Conservation (phyloP, 345 rosid species). For the Sonneratia alba region DNA sequence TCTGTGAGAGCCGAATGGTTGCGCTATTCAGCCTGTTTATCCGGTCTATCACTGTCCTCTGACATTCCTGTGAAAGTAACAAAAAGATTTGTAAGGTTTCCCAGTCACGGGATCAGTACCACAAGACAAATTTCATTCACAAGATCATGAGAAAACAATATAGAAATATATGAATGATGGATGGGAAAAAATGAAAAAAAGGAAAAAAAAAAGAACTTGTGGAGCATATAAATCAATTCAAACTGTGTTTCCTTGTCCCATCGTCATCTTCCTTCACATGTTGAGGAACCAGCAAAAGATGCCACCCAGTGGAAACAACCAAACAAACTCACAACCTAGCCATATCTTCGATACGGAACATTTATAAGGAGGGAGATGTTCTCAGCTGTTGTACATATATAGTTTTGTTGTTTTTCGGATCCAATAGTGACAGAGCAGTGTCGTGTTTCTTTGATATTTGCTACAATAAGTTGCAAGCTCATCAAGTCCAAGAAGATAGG, state of each 20-base stretch:
- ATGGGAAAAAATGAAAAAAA: no score
- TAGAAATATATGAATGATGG: background rate
- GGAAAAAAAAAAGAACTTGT: background rate
- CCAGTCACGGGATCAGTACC: slow-evolving; percentile 26
- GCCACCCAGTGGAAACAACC: slow-evolving; percentile 9
- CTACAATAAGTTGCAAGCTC: slow-evolving; percentile 11
- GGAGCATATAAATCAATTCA: background rate
- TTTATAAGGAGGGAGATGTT: slow-evolving; percentile 4
- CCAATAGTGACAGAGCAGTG: background rate
- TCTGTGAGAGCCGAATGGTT: background rate
- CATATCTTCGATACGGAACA: slow-evolving; percentile 6
- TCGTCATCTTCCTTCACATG: slow-evolving; percentile 9
- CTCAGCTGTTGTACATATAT: slow-evolving; percentile 11
- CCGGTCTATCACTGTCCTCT: background rate
- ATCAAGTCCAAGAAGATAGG: slow-evolving; percentile 3
- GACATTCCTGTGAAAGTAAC: slow-evolving; percentile 1
- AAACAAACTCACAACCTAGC: slow-evolving; percentile 4
- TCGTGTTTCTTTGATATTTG: slow-evolving; percentile 11
- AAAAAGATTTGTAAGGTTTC: background rate
- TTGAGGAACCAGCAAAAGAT: slow-evolving; percentile 6
- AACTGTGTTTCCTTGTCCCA: background rate
- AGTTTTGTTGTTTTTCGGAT: background rate
- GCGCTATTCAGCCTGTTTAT: background rate
- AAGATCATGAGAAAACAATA: background rate
- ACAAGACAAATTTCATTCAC: background rate